phyloP scores from a whole-genome alignment of 179 eudicot species.

The Heliamphora pulchella region DNA sequence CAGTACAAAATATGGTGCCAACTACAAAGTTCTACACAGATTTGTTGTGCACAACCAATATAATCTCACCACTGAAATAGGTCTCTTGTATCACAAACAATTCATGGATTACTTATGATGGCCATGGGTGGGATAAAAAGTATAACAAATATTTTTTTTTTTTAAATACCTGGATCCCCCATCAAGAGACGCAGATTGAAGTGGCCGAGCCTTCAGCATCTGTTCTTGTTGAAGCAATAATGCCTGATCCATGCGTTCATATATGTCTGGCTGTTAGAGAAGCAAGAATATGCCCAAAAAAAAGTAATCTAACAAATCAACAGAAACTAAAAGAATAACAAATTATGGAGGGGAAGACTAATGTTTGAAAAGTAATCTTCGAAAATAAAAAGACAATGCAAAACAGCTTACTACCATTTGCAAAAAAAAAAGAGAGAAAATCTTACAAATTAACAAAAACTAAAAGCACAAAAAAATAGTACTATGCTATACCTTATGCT shows the following conservation, averaged over 20 bases:
- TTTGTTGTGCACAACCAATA: conserved; percentile 4
- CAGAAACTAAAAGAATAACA: no score
- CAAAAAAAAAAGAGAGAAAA: not conserved
- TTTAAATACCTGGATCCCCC: conserved; percentile 62
- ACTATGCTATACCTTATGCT: conserved; percentile 53
- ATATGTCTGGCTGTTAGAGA: conserved; percentile 53
- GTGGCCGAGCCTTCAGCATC: conserved; percentile 58
- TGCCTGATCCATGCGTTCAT: conserved; percentile 74
- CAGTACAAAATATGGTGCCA: conserved; percentile 25
- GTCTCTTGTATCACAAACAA: conserved; percentile 8
- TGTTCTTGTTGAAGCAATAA: conserved; percentile 55
- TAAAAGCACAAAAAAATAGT: not conserved
- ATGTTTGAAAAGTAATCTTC: not conserved
- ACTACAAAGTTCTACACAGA: conserved; percentile 21
- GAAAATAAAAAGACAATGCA: not conserved
- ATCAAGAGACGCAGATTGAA: conserved; percentile 72
- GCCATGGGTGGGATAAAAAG: not conserved
- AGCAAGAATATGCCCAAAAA: not conserved
- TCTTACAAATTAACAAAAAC: not conserved
- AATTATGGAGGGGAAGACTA: not conserved
- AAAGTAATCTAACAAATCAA: not conserved
- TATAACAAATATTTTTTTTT: no score
- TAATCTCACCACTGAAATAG: conserved; percentile 7
- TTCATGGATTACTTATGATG: conserved; percentile 6
- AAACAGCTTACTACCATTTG: not conserved